Percentiles rank a stretch among this genome's conserved stretches.
Evolutionary conservation across 352 stramenopile genomes (phyloP).

Genomic region (Elongisporangium anandrum): DNA sequence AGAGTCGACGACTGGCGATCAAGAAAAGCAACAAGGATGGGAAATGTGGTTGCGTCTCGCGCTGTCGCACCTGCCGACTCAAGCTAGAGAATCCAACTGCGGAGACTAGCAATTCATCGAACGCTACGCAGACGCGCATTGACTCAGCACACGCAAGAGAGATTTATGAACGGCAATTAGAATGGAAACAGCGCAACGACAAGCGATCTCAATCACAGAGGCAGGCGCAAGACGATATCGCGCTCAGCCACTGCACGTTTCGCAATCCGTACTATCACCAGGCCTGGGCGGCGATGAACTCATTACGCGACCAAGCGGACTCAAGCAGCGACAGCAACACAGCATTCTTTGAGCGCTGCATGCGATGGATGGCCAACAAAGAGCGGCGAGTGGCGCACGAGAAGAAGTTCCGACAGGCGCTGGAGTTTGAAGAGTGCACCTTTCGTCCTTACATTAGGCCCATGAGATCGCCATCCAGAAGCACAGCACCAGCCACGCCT

Average conservation of each 20-base stretch:
- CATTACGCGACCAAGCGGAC: not conserved
- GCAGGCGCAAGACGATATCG: conserved; percentile 26
- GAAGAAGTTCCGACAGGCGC: conserved; percentile 30
- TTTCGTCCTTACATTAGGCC: conserved; percentile 32
- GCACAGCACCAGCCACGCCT: not conserved
- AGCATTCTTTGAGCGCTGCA: conserved; percentile 47
- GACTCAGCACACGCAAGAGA: conserved; percentile 20
- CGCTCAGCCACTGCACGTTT: conserved; percentile 43
- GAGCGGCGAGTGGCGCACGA: conserved; percentile 29
- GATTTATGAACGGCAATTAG: conserved; percentile 58
- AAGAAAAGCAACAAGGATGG: conserved; percentile 16
- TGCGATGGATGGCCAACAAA: conserved; percentile 32
- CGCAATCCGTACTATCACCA: conserved; percentile 48
- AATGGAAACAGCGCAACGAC: conserved; percentile 56
- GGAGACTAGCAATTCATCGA: not conserved
- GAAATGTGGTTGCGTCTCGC: conserved; percentile 6
- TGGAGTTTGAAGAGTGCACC: conserved; percentile 47
- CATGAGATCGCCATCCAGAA: conserved; percentile 2
- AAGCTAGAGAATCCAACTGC: not conserved
- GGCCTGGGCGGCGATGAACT: conserved; percentile 26
- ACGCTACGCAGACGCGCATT: conserved; percentile 9
- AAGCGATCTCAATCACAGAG: conserved; percentile 23
- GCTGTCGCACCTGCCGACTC: conserved; percentile 20
- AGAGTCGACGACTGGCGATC: conserved; percentile 37
- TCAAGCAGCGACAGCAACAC: conserved; percentile 9